These are phyloP conservation scores for Castanea mollissima DNA, from an alignment of 306 rosid genomes.

Conservation along the genomic window DNA sequence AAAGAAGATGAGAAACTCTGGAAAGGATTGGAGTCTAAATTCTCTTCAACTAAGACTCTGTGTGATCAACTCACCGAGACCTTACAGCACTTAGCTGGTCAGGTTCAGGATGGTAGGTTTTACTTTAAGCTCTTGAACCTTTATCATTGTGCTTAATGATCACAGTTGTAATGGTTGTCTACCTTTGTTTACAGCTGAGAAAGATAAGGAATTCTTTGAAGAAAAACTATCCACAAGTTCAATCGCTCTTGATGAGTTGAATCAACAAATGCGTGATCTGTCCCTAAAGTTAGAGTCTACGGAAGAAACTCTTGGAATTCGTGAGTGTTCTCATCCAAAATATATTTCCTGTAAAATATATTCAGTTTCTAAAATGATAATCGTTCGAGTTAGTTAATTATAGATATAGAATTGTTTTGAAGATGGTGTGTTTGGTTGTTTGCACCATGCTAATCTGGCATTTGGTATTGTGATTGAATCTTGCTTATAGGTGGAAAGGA, in stretches of 20 bases:
- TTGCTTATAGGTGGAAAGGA: slow-evolving; percentile 56
- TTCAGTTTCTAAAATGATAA: background rate
- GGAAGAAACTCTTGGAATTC: slow-evolving; percentile 54
- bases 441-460: background rate
- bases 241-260: slow-evolving; percentile 63
- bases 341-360: background rate
- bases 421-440: background rate
- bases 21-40: slow-evolving; percentile 82
- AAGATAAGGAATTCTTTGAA: slow-evolving; percentile 70
- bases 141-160: background rate
- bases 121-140: background rate
- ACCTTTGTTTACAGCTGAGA: slow-evolving; percentile 56
- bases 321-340: slow-evolving; percentile 40
- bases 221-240: slow-evolving; percentile 62
- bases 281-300: slow-evolving; percentile 62
- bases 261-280: slow-evolving; percentile 62
- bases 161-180: background rate
- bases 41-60: slow-evolving; percentile 82
- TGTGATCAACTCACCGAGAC: slow-evolving; percentile 83
- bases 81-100: slow-evolving; percentile 64
- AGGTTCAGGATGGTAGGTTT: slow-evolving; percentile 75
- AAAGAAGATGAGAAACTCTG: slow-evolving; percentile 90
- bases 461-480: slow-evolving; percentile 30
- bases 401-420: background rate
- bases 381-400: background rate